Evolutionary conservation across 1,139 yeast genomes (phyloP), one percentile per base, ranked within the genome.

Genomic region (Candida pseudoviswanathii): DNA sequence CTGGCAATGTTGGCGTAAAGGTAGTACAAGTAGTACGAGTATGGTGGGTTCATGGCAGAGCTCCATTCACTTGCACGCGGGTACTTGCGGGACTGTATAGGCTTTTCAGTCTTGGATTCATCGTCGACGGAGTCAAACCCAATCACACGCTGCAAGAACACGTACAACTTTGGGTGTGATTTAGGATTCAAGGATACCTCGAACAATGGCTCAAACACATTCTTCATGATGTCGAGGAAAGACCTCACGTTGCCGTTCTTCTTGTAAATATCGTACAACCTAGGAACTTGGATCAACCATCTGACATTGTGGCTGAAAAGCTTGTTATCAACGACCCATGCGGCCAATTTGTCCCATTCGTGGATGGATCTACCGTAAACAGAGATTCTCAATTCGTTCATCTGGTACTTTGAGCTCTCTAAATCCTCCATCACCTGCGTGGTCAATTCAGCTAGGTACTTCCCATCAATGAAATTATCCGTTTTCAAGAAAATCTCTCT

Each of bases 71-170:
- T 75, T 37, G 99, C 96, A 8, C 82, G 74, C 1, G 98, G 98
- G 64, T 79, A 91, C 64, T 88, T 90, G 55, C 82, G 84, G 4
- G 71, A 59, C 59, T 85, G 91, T 62, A 86, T 78, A 49, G 90
- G 80, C 55, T 89, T 82, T 67, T 95, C 99, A 37, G 82, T 81
- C 68, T 95, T 95, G 25, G 97, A 89, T 68, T 95, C 99, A 67
- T 95, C 99, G 66, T 95, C 99, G 37, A 95, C 99, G 2, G 97
- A 90, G 67, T 95, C 99, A 67, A 95, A 94, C 0, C 99, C 99
- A 61, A 94, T 86, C 3, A 95, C 99, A 59, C 99, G 80, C 70
- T 91, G 96, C 58, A 95, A 73, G 66, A 95, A 91, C 2, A 91
- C 79, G 60, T 86, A 87, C 52, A 95, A 75, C 64, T 95, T 94